phyloP scores from a whole-genome alignment of 2,329 filamentous ascomycete species.

The Aspergillus sclerotialis region DNA sequence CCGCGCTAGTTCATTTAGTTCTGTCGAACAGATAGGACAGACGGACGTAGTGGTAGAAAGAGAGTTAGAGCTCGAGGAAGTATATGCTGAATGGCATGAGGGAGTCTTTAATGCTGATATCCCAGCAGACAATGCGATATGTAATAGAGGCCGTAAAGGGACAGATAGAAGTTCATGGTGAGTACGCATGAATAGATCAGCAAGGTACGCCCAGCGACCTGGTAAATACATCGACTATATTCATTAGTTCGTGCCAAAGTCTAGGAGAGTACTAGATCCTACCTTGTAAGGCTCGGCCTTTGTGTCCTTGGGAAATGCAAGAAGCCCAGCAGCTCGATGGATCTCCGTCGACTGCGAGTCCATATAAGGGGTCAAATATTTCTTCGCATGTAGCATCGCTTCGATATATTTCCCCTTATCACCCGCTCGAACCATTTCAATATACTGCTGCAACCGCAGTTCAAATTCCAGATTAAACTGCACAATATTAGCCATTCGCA shows the following conservation, averaged over 20 bases:
- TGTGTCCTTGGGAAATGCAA: slow-evolving; percentile 64
- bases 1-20: slow-evolving; percentile 83
- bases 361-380: slow-evolving; percentile 66
- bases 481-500: slow-evolving; percentile 2
- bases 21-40: slow-evolving; percentile 92
- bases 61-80: slow-evolving; percentile 48
- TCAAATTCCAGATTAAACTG: slow-evolving; percentile 85
- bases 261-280: slow-evolving; percentile 16
- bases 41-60: slow-evolving; percentile 62
- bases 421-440: slow-evolving; percentile 72
- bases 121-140: slow-evolving; percentile 84
- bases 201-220: slow-evolving; percentile 67
- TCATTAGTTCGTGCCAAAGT: too few species aligned
- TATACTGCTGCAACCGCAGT: slow-evolving; percentile 87
- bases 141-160: slow-evolving; percentile 73
- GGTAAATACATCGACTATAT: slow-evolving; percentile 63
- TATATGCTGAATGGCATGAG: slow-evolving; percentile 68
- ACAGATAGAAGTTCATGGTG: slow-evolving; percentile 82
- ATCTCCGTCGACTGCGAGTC: slow-evolving; percentile 64
- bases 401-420: slow-evolving; percentile 61
- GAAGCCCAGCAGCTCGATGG: slow-evolving; percentile 66
- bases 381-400: slow-evolving; percentile 74
- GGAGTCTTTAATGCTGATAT: slow-evolving; percentile 94
- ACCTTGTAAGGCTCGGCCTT: slow-evolving; percentile 55
- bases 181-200: slow-evolving; percentile 72